A percentile compares a stretch with the other conserved stretches of the same genome.
Conservation (phyloP, 2,329 filamentous ascomycete genomes). For the Fusarium sulawesiense region DNA sequence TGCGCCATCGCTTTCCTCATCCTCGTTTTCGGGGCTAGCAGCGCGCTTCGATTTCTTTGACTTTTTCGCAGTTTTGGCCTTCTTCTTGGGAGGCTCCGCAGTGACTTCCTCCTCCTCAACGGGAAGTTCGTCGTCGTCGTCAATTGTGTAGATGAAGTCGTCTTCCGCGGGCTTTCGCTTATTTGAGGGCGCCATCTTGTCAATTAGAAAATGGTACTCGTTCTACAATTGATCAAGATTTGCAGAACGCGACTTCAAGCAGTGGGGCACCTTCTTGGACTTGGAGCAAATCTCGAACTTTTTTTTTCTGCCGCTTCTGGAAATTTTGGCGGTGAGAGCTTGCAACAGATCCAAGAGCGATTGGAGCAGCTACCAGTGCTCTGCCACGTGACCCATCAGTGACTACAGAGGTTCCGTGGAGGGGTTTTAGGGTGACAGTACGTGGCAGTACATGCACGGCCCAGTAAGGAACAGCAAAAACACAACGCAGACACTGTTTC, state of each 20-base stretch:
- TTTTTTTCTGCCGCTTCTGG: constrained; percentile 50
- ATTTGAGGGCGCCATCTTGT: constrained; percentile 59
- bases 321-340: constrained; percentile 50
- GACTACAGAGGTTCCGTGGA: not conserved
- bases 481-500: constrained; percentile 24
- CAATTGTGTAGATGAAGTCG: constrained; percentile 70
- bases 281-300: constrained; percentile 39
- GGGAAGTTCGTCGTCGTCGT: constrained; percentile 65
- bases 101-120: constrained; percentile 63
- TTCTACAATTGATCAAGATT: constrained; percentile 27
- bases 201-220: constrained; percentile 5
- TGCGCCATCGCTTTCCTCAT: constrained; percentile 56
- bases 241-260: constrained; percentile 34
- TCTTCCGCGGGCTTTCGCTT: constrained; percentile 65
- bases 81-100: constrained; percentile 67
- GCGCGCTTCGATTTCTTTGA: constrained; percentile 54
- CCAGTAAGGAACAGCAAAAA: constrained; percentile 22
- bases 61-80: constrained; percentile 61
- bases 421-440: constrained; percentile 31
- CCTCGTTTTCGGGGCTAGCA: constrained; percentile 51
- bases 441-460: constrained; percentile 22
- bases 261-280: constrained; percentile 33
- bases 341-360: not conserved
- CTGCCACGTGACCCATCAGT: constrained; percentile 32
- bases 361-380: not conserved